Evolutionary conservation across 345 rosid genomes (phyloP), one percentile per base, ranked within the genome.

Genomic region (Rhodamnia argentea): DNA sequence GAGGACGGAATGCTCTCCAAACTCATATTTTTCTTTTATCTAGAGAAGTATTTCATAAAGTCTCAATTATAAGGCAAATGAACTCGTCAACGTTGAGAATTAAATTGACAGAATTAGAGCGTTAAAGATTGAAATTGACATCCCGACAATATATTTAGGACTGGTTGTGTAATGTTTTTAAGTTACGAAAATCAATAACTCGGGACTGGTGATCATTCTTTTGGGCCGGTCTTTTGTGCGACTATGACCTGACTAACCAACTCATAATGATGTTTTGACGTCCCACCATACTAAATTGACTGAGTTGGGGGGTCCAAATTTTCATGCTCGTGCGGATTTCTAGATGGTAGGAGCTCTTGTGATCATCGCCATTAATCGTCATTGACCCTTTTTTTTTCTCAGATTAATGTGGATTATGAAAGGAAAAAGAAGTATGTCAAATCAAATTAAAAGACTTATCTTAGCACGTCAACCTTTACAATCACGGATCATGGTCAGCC

Each of bases 161-260:
- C 2, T 1, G 0, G 9, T 70, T 2, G 11, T 1, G 1, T 32
- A 32, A 32, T 18, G 18, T 32, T 4, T 2, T 10, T 37, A 2
- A 3, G 3, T 37, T 37, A 37, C 40, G 10, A 14, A 6, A 54
- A 5, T 54, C 56, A 16, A 54, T 20, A 9, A 10, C n/a, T 10
- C 11, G 2, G 47, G 81, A 37, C 26, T 70, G 26, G 18, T 18
- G 2, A 1, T 70, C 26, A 18, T 70, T 70, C 42, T 37, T 37
- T 22, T 22, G 7, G 7, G 24, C 47, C 1, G 4, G 78, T 70
- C 13, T 70, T 20, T 18, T 18, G 78, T 32, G 6, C 24, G 47
- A 70, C 78, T 20, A 37, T 10, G 81, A 10, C 18, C 4, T 18
- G 13, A 20, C 47, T 9, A 0, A 70, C 47, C 47, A 10, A 70